Base-by-base conservation (phyloP, 2,329 filamentous ascomycete genomes). In the Xylaria multiplex region DNA sequence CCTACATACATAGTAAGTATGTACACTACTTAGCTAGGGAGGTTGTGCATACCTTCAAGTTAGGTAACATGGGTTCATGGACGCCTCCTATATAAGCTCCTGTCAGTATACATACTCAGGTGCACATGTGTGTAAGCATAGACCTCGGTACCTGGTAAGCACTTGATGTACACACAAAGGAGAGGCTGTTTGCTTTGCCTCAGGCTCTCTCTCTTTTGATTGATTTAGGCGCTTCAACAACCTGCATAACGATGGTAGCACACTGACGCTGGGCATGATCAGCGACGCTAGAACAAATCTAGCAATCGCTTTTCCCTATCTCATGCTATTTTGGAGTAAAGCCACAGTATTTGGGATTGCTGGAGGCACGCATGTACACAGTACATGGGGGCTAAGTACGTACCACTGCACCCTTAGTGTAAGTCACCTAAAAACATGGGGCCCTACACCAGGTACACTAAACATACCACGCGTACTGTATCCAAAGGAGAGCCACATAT, bases 221-320 rank as follows among this genome's bases (percentile, higher is more conserved):
- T 40, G 37, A 54, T 40, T 61, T 61, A 37, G 46, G 30, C 42
- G 50, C 50, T 49, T 48, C 45, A 48, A 54, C 40, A 48, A 24
- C 24, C 22, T 59, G 37, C 16, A 40, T 43, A 52, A 59, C 43
- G 24, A 59, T 27, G 19, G 57, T n/a, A 55, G 32, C 30, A 35
- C 32, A 27, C 43, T 42, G 32, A 46, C 53, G 24, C 11, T 57
- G 14, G 49, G 40, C 6, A 40, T 30, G 52, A 60, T 54, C 37
- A 59, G 57, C 27, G 6, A 55, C 57, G n/a, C 61, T 66, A 56
- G 50, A 22, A 19, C 40, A n/a, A 22, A 60, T 57, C 24, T 8
- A 22, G 55, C 45, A 64, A 46, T 27, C 35, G 52, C 60, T 46
- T 56, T 46, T 57, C 22, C 57, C 57, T n/a, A 32, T 60, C 50